phyloP scores from a whole-genome alignment of 495 filamentous ascomycete species.

The Parathielavia appendiculata region DNA sequence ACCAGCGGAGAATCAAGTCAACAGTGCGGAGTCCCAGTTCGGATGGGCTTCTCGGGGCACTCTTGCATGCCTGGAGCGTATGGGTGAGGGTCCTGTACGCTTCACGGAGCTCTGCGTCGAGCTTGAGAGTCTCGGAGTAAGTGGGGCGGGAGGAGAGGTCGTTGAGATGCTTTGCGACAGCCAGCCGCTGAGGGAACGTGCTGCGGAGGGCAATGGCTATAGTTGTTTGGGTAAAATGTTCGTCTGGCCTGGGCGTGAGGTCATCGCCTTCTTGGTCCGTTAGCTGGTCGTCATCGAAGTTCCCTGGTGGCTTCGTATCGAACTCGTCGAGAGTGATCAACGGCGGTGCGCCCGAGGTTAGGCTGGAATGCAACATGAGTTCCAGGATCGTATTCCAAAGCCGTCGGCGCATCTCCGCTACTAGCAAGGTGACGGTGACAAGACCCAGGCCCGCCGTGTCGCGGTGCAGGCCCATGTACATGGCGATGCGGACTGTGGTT shows the following conservation, averaged over 20 bases:
- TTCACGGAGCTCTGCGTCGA: conserved; percentile 35
- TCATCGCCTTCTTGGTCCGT: neutral
- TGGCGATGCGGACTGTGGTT: conserved; percentile 21
- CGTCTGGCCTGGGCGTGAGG: conserved; percentile 24
- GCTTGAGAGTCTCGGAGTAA: conserved; percentile 31
- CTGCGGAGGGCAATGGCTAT: conserved; percentile 43
- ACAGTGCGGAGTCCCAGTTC: conserved; percentile 36
- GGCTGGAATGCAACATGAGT: conserved; percentile 47
- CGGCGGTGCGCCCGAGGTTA: conserved; percentile 52
- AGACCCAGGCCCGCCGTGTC: conserved; percentile 22
- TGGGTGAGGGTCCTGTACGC: conserved; percentile 37
- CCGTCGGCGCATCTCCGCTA: conserved; percentile 55
- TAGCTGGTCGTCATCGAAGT: conserved; percentile 45
- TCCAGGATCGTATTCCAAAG: conserved; percentile 61
- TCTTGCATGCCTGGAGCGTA: conserved; percentile 30
- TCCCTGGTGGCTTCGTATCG: conserved; percentile 47
- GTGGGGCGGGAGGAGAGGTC: conserved; percentile 29
- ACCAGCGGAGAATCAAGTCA: conserved; percentile 44
- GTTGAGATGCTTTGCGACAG: conserved; percentile 46
- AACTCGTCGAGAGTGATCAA: conserved; percentile 39
- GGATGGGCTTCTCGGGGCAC: conserved; percentile 23
- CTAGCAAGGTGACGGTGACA: conserved; percentile 29
- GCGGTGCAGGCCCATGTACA: conserved; percentile 29
- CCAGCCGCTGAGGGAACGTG: conserved; percentile 44
- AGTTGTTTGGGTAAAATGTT: conserved; percentile 42